Conservation (phyloP, 768 basidiomycete genomes). For the Boletus tomentosulus region DNA sequence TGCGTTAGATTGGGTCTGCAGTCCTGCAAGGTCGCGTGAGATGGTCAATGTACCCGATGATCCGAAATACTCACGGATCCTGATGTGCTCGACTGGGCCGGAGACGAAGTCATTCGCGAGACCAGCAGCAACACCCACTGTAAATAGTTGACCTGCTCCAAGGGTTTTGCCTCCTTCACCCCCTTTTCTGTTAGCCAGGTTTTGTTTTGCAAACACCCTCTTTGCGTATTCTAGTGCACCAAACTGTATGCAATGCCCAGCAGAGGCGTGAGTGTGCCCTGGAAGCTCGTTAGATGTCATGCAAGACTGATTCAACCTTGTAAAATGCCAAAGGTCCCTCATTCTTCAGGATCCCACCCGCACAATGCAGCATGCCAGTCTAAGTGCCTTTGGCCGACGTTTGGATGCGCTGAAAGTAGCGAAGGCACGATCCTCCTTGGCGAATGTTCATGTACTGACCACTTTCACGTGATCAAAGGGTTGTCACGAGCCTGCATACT, state of each 20-base stretch:
- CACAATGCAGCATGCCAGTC: conserved; percentile 82
- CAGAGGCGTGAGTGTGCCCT: too few species aligned
- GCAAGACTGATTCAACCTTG: too few species aligned
- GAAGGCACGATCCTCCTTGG: background rate
- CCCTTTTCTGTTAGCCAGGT: too few species aligned
- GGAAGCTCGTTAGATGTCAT: too few species aligned
- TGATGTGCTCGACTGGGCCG: conserved; percentile 95
- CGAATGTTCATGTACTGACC: conserved; percentile 44
- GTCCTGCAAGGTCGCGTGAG: conserved; percentile 43
- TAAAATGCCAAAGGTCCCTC: conserved; percentile 85
- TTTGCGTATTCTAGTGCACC: too few species aligned
- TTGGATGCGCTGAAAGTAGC: conserved; percentile 75
- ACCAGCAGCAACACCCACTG: conserved; percentile 87
- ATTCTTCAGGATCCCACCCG: conserved; percentile 82
- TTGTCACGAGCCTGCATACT: conserved; percentile 85
- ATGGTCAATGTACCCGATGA: background rate
- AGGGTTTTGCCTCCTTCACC: too few species aligned
- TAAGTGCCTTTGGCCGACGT: conserved; percentile 89
- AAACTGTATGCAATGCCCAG: too few species aligned
- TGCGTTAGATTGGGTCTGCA: conserved; percentile 84
- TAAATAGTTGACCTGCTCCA: too few species aligned
- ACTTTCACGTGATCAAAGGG: conserved; percentile 98
- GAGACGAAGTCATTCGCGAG: conserved; percentile 90
- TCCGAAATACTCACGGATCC: conserved; percentile 47
- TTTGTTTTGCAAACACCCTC: too few species aligned